Conservation (phyloP, 1,284 basidiomycete genomes). For the Ceratobasidium sp. region DNA sequence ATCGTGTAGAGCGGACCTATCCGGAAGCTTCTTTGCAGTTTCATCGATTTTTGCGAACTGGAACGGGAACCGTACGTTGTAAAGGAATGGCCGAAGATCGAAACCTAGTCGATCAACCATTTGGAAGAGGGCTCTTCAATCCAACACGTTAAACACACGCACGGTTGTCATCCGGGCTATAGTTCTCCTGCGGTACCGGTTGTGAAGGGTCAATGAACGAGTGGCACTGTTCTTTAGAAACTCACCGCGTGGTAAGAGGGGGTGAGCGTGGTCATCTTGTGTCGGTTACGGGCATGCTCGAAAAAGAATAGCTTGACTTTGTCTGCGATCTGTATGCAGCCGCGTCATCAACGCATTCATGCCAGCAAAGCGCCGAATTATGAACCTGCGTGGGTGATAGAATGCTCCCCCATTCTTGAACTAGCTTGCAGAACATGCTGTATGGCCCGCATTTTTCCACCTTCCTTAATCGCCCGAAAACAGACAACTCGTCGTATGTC, state of each 20-base stretch:
- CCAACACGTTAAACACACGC: conserved; percentile 53
- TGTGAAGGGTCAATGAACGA: conserved; percentile 36
- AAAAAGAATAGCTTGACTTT: conserved; percentile 99
- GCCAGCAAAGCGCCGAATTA: conserved; percentile 21
- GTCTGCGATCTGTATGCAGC: conserved; percentile 76
- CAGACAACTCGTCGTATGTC: conserved; percentile 97
- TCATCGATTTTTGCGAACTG: conserved; percentile 96
- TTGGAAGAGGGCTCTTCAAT: background rate
- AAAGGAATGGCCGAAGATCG: conserved; percentile 95
- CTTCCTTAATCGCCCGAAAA: conserved; percentile 93
- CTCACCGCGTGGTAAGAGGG: conserved; percentile 94
- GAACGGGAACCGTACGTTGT: conserved; percentile 93
- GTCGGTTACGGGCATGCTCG: conserved; percentile 94
- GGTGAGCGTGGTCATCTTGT: conserved; percentile 99
- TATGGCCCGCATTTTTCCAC: conserved; percentile 98
- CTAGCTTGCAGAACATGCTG: conserved; percentile 93
- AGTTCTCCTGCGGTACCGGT: conserved; percentile 74
- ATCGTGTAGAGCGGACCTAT: conserved; percentile 64
- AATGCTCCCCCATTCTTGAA: conserved; percentile 89
- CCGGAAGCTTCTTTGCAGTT: conserved; percentile 76
- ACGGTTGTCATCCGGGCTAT: conserved; percentile 98
- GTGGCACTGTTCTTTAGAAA: conserved; percentile 47
- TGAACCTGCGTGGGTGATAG: conserved; percentile 68
- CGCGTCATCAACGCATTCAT: conserved; percentile 18
- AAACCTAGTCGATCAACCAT: conserved; percentile 69